Percentiles rank a stretch among this genome's conserved stretches.
Evolutionary conservation across 768 basidiomycete species (phyloP).

Genomic region (Auricularia cornea): DNA sequence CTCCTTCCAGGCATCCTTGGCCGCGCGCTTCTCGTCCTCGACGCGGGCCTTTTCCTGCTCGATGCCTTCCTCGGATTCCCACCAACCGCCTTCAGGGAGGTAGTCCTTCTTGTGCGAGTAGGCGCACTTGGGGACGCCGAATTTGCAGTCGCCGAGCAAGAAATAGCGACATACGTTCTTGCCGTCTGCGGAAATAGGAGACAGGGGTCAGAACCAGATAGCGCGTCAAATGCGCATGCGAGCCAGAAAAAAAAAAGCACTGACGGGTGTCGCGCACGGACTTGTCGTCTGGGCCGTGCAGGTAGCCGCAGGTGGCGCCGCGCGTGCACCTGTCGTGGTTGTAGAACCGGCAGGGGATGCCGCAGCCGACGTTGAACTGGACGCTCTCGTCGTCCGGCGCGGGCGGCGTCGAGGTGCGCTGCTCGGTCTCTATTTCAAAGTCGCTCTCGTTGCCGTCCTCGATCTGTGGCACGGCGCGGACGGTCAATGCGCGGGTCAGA

Average conservation of each 20-base stretch:
- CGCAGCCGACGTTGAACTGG: slow-evolving; percentile 34
- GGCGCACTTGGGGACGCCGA: slow-evolving; percentile 30
- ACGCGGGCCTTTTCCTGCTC: not conserved
- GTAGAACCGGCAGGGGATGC: slow-evolving; percentile 46
- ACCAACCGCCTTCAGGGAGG: slow-evolving; percentile 41
- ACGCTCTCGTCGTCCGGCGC: not conserved
- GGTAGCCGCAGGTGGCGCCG: slow-evolving; percentile 36
- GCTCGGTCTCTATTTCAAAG: not conserved
- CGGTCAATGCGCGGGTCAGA: not conserved
- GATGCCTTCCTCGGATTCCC: slow-evolving; percentile 17
- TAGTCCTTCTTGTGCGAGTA: slow-evolving; percentile 42
- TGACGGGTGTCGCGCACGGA: slow-evolving; percentile 48
- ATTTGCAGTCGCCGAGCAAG: slow-evolving; percentile 34
- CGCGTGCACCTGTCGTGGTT: slow-evolving; percentile 44
- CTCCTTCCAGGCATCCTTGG: not conserved
- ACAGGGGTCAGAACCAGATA: not conserved
- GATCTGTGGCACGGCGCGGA: not conserved
- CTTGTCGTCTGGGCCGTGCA: slow-evolving; percentile 47
- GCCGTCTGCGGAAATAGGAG: slow-evolving; percentile 21
- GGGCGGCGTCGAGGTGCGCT: not conserved
- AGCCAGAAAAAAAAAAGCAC: slow-evolving; percentile 13
- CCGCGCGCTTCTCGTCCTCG: not conserved
- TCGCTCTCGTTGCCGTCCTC: not conserved
- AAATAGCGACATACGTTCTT: slow-evolving; percentile 42
- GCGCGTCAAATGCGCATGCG: not conserved